Base-by-base conservation (phyloP, 805 yeast genomes). In the Saturnispora sanitii region DNA sequence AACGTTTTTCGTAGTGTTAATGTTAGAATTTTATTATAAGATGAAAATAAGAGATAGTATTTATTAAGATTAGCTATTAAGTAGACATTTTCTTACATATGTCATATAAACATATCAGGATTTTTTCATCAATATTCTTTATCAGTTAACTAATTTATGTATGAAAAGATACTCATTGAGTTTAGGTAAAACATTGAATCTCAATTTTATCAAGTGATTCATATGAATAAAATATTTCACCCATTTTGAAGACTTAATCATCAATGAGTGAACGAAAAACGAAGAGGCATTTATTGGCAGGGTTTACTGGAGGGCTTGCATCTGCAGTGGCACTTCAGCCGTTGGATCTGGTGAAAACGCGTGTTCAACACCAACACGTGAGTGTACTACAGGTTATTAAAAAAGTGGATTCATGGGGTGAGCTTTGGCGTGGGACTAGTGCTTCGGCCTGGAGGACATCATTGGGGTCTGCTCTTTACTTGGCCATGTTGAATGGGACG, bases 381-480 rank as follows among this genome's bases (percentile, higher is more conserved):
- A 6, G 44, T 67, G 5, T 28, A n/a, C n/a, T 43, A 8, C 43
- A 58, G 0, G 61, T 64, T 1, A 36, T 68, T 12, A 62, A 58
- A 40, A 70, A 71, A 35, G 49, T 81, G 8, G 58, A 61, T 2
- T 58, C 64, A 17, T 42, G 68, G 20, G 57, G 56, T 36, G 76
- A 79, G 38, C 65, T 88, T 30, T 92, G 98, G 98, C 70, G 95
- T 41, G 98, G 98, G 0, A 90, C 95, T 0, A 52, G 87, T 29
- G 96, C 98, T 0, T 84, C 95, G 17, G 87, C 94, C 0, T 52
- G 90, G 20, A 68, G 98, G 45, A 90, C 96, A 0, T 85, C 96
- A 0, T 66, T 85, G 11, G 98, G 98, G 0, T 82, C 94, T 33
- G 95, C 92, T 0, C 61, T 92, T 26, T 92, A 92, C 53, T 68